Evolutionary conservation across 2,329 filamentous ascomycete species (phyloP).

Genomic region (Neurospora sp.): DNA sequence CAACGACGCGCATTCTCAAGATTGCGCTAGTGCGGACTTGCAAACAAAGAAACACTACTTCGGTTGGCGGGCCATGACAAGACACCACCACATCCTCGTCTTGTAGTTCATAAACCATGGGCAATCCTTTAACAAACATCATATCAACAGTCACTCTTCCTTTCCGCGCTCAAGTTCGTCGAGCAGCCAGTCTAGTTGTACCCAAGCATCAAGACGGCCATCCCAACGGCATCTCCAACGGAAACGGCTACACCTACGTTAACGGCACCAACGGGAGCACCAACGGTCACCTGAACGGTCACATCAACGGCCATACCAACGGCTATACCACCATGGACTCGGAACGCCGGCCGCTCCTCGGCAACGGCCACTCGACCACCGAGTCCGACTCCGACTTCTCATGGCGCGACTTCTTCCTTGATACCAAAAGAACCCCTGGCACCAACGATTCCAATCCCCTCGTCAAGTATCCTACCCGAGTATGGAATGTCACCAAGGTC

Average conservation of each 20-base stretch:
- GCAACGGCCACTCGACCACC: conserved; percentile 2
- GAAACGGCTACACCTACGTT: conserved; percentile 1
- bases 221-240: conserved; percentile 3
- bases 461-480: conserved; percentile 36
- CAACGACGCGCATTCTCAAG: neutral
- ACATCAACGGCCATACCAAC: neutral
- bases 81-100: neutral
- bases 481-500: conserved; percentile 47
- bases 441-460: conserved; percentile 36
- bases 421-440: conserved; percentile 41
- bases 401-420: conserved; percentile 33
- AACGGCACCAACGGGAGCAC: conserved; percentile 5
- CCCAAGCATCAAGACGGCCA: neutral
- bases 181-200: neutral
- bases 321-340: neutral
- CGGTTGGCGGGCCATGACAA: neutral
- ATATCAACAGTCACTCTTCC: conserved; percentile 2
- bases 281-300: neutral
- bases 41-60: neutral
- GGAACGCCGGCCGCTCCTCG: conserved; percentile 13
- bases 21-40: neutral
- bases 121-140: conserved; percentile 2
- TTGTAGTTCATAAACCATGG: neutral
- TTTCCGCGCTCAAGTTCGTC: conserved; percentile 2
- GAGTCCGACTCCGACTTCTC: conserved; percentile 15